Evolutionary conservation across 2,329 filamentous ascomycete species (phyloP).

Genomic region (Chaetomium globosum): DNA sequence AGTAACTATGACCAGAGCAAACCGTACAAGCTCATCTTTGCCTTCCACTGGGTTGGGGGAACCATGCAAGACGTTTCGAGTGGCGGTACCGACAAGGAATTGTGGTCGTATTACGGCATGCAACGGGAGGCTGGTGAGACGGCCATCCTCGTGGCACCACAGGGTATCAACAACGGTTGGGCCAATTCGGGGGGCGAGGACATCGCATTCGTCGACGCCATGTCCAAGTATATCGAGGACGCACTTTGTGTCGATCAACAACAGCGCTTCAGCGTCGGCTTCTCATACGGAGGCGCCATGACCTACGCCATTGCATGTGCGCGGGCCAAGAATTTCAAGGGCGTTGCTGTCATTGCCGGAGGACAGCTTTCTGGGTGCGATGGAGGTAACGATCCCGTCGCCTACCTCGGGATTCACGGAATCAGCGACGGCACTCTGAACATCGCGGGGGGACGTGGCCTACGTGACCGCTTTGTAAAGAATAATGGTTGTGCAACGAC

Average conservation of each 20-base stretch:
- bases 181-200: conserved; percentile 48
- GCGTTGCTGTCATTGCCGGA: conserved; percentile 38
- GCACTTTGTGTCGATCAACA: conserved; percentile 48
- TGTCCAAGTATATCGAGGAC: conserved; percentile 44
- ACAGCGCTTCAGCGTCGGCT: conserved; percentile 49
- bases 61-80: conserved; percentile 44
- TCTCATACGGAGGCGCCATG: conserved; percentile 50
- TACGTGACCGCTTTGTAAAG: conserved; percentile 7
- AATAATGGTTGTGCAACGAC: conserved; percentile 28
- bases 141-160: conserved; percentile 49
- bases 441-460: background rate
- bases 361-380: conserved; percentile 26
- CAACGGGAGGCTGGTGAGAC: conserved; percentile 42
- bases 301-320: conserved; percentile 48
- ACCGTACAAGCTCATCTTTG: conserved; percentile 48
- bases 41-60: conserved; percentile 46
- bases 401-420: conserved; percentile 31
- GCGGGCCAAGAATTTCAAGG: conserved; percentile 44
- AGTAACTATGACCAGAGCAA: conserved; percentile 45
- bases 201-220: conserved; percentile 45
- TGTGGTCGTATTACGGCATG: conserved; percentile 41
- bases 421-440: background rate
- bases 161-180: conserved; percentile 49
- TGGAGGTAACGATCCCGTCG: conserved; percentile 27
- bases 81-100: conserved; percentile 43